Evolutionary conservation across 192 early-diverging fungal species (phyloP), one percentile per base, ranked within the genome.

Genomic region (Linnemannia zychae): DNA sequence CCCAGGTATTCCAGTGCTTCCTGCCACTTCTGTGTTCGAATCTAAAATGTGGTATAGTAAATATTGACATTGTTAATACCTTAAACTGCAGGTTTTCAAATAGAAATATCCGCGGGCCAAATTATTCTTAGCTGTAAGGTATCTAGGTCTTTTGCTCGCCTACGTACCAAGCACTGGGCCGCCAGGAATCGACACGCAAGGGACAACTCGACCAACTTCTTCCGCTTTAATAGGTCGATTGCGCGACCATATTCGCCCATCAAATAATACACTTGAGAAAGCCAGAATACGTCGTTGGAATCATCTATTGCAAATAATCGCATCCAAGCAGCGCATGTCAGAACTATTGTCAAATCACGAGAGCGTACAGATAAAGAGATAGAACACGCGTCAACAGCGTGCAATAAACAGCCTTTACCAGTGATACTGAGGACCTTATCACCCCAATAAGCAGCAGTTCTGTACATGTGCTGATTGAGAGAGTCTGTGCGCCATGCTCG

Each of bases 361-460:
- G 37, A 15, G 20, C 79, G 24, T 52, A 6, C 16, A 24, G 6
- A 18, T 15, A 1, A 36, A 37, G 24, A 17, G 20, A 12, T 52
- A 71, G n/a, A 37, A 33, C 3, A 20, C 40, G 40, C 40, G 40
- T 6, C 3, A 6, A 44, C 9, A 44, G 3, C 24, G 12, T 48
- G 16, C 33, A 77, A 4, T 5, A 2, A 40, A 2, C 20, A n/a
- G 7, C 31, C 40, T 48, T 81, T 90, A 94, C 93, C 90, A 53
- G 93, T 91, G 28, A 93, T 82, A 24, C 81, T 87, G 66, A 93
- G 67, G 33, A 95, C 78, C 52, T 95, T 94, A 73, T 95, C 93
- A 5, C 93, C 94, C 91, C 92, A 94, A 75, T 89, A 95, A 13
- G 87, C 91, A 15, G 93, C 93, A 20, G 92, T 89, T n/a, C 75